These are phyloP conservation scores for Parasitella parasitica DNA, from an alignment of 371 early-diverging fungal species.

Conservation along the genomic window DNA sequence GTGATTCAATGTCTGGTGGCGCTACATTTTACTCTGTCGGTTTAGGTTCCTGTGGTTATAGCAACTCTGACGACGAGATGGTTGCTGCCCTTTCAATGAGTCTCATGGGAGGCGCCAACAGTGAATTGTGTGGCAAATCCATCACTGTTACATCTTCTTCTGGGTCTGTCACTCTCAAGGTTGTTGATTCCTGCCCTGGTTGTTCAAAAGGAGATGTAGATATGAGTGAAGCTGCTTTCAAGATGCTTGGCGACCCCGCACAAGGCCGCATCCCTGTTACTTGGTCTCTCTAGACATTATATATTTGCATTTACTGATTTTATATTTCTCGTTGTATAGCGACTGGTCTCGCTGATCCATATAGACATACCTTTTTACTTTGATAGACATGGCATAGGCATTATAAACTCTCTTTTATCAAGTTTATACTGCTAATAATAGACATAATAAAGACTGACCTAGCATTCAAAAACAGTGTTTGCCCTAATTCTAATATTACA, in stretches of 20 bases:
- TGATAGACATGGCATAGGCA: too few species aligned
- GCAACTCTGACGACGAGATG: slow-evolving; percentile 19
- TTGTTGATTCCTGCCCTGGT: slow-evolving; percentile 54
- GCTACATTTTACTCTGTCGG: slow-evolving; percentile 48
- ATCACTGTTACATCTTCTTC: slow-evolving; percentile 30
- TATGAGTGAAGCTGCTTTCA: slow-evolving; percentile 44
- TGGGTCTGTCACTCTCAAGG: slow-evolving; percentile 39
- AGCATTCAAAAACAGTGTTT: too few species aligned
- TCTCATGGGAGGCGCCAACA: neutral
- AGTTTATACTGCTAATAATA: too few species aligned
- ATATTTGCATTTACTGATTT: neutral
- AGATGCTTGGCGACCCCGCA: slow-evolving; percentile 27
- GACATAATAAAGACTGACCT: too few species aligned
- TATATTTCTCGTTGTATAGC: neutral
- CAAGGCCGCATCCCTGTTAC: slow-evolving; percentile 41
- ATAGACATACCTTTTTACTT: neutral
- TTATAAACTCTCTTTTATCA: too few species aligned
- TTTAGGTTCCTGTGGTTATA: slow-evolving; percentile 45
- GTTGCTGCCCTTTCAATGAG: slow-evolving; percentile 38
- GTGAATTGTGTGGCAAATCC: slow-evolving; percentile 41
- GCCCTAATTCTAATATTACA: too few species aligned
- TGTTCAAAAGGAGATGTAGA: slow-evolving; percentile 43
- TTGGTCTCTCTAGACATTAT: slow-evolving; percentile 30
- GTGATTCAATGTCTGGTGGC: slow-evolving; percentile 20
- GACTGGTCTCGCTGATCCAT: neutral